Base-by-base conservation (phyloP, 2,329 filamentous ascomycete genomes). In the Venturiaceae sp. region DNA sequence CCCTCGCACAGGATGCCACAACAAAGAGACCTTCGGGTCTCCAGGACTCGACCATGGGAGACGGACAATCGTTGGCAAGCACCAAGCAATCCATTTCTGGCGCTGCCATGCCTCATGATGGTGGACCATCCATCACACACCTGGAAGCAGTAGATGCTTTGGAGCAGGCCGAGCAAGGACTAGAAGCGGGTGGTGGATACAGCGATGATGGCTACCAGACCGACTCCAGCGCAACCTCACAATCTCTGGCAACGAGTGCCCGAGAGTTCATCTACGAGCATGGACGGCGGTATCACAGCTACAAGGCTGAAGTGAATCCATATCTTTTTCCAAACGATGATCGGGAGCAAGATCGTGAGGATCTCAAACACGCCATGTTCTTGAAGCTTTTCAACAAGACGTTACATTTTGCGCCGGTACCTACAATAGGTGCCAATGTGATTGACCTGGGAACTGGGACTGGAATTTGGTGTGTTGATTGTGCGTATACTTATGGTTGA, bases 321-420 rank as follows among this genome's bases (percentile, higher is more conserved):
- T 55, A 58, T 30, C 19, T 33, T 9, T 41, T 52, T n/a, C 58
- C 58, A 21, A 60, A 60, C 58, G 58, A 60, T 44, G 58, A 60
- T 16, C 57, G 32, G 8, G 57, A 58, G 37, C 46, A 53, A 36
- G 57, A 58, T 37, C 30, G 57, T 30, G 46, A 53, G 16, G 57
- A 58, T 23, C 33, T 58, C 11, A 47, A 59, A 16, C 58, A 59
- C 21, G 53, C 53, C 36, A 46, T 59, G 39, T 46, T 33, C 21
- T 21, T 59, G 30, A 57, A 47, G 21, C 62, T 74, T 0, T 66
- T 73, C 21, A 64, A 67, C 26, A 69, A 71, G 16, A 66, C 68
- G 32, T 67, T 77, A 4, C 71, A 69, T 58, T 63, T 74, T 4
- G 70, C 74, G 3, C 74, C 74, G 8, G 65, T 76, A 14, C 30